phyloP scores from a whole-genome alignment of 2,329 filamentous ascomycete species.

The Ophiostoma himal-ulmi region DNA sequence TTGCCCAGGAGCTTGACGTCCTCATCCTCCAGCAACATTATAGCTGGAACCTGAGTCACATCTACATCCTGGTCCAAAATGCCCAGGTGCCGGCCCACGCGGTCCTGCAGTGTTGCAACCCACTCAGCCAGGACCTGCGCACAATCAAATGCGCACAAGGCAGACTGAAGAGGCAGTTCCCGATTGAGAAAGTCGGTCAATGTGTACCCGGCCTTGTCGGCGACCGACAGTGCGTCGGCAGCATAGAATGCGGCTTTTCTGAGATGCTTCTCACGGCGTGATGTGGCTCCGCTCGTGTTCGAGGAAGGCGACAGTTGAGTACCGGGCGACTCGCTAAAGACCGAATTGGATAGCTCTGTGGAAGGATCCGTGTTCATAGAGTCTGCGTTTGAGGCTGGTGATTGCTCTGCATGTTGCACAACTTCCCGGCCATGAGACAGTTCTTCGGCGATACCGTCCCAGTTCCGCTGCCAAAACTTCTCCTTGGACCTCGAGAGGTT shows the following conservation, averaged over 20 bases:
- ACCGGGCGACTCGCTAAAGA: slow-evolving; percentile 24
- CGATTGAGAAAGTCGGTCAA: slow-evolving; percentile 73
- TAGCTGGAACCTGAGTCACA: slow-evolving; percentile 70
- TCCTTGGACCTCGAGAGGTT: slow-evolving; percentile 90
- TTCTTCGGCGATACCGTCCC: slow-evolving; percentile 85
- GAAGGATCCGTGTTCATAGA: slow-evolving; percentile 41
- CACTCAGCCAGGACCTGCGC: slow-evolving; percentile 91
- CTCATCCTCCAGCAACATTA: slow-evolving; percentile 88
- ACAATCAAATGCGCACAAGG: slow-evolving; percentile 90
- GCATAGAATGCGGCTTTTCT: slow-evolving; percentile 95
- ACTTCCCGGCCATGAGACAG: slow-evolving; percentile 72
- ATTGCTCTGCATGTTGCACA: slow-evolving; percentile 63
- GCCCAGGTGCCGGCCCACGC: slow-evolving; percentile 83
- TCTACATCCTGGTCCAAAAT: slow-evolving; percentile 82
- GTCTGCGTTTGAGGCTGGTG: slow-evolving; percentile 47
- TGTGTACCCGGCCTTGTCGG: slow-evolving; percentile 76
- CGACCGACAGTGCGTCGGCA: slow-evolving; percentile 82
- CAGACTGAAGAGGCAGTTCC: slow-evolving; percentile 82
- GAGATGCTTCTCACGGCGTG: slow-evolving; percentile 77
- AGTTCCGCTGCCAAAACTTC: slow-evolving; percentile 89
- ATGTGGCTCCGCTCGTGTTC: slow-evolving; percentile 40
- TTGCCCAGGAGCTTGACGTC: slow-evolving; percentile 80
- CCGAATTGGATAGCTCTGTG: slow-evolving; percentile 44
- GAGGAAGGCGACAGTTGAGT: neutral
- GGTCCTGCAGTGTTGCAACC: slow-evolving; percentile 87